Evolutionary conservation across 2,329 filamentous ascomycete genomes (phyloP).

Genomic region (Sclerotinia subarctica): DNA sequence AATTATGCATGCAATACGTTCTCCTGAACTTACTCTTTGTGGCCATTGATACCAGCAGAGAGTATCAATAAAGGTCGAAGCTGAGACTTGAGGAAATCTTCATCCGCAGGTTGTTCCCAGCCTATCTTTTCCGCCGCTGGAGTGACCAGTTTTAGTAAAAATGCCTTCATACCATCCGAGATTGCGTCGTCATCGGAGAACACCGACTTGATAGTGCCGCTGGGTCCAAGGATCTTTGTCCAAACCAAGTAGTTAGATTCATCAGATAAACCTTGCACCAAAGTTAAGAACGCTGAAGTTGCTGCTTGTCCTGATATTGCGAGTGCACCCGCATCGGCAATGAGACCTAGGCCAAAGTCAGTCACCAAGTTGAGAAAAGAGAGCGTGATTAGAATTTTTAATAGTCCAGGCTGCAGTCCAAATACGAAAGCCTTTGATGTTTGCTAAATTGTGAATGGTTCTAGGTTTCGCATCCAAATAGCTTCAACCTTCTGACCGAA

Average conservation of each 20-base stretch:
- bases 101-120: constrained; percentile 75
- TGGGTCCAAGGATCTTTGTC: constrained; percentile 75
- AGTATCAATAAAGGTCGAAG: constrained; percentile 78
- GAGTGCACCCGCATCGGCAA: constrained; percentile 85
- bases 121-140: constrained; percentile 75
- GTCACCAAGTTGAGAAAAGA: not conserved
- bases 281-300: constrained; percentile 76
- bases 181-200: constrained; percentile 75
- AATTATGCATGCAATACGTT: not conserved
- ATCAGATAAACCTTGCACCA: constrained; percentile 77
- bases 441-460: not conserved
- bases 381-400: not conserved
- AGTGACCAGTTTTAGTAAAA: constrained; percentile 72
- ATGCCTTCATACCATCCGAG: constrained; percentile 70
- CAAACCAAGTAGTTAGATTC: constrained; percentile 88
- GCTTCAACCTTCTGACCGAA: not conserved
- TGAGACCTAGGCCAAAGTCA: constrained; percentile 46
- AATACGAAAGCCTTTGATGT: not conserved
- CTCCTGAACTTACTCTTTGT: constrained; percentile 62
- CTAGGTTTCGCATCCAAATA: not conserved
- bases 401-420: not conserved
- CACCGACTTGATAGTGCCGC: constrained; percentile 76
- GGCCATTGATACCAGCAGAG: constrained; percentile 71
- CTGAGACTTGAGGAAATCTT: constrained; percentile 79
- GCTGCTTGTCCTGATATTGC: constrained; percentile 83